Base-by-base conservation (phyloP, 1,284 basidiomycete species). In the Crucibulum cyathiforme region DNA sequence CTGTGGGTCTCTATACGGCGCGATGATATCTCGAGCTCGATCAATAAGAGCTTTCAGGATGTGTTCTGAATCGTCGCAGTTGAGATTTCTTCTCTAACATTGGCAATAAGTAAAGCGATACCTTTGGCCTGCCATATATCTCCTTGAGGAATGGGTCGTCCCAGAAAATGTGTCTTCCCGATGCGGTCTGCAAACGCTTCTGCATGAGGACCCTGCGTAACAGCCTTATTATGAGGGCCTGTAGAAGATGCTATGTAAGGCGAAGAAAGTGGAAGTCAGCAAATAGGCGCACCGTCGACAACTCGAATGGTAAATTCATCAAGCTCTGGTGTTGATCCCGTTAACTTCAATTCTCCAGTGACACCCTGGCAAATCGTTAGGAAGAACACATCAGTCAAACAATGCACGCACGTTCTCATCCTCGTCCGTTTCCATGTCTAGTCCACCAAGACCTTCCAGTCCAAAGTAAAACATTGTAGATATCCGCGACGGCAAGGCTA, bases 101-200 rank as follows among this genome's bases (percentile, higher is more conserved):
- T 24, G 34, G 7, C 19, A 52, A 13, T 12, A 19, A 48, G 8
- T 53, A 36, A n/a, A 36, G 17, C 48, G 17, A 38, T 54, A 91
- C 94, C 90, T 81, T 92, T 92, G 2, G 93, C 94, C 77, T 89
- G 85, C 96, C 96, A 98, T 8, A 95, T 78, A 17, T 86, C 80
- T 5, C 90, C 91, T 7, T 84, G 71, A 5, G 86, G 82, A 6
- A 92, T 78, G 6, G 84, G 83, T 38, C 87, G 79, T 5, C 94
- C 94, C 1, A 87, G 66, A 69, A 86, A 92, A 58, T 93, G 88
- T 0, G 92, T 91, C 70, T 87, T 94, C 15, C 88, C 90, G 15
- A 90, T 79, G 24, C 85, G 83, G 19, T 88, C 77, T 48, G 79
- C 75, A 73, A 95, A 96, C 4, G 77, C 80, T 37, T 85, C 77